These are phyloP conservation scores for Alternaria gansuensis DNA, from an alignment of 2,329 filamentous ascomycete genomes.

Conservation along the genomic window DNA sequence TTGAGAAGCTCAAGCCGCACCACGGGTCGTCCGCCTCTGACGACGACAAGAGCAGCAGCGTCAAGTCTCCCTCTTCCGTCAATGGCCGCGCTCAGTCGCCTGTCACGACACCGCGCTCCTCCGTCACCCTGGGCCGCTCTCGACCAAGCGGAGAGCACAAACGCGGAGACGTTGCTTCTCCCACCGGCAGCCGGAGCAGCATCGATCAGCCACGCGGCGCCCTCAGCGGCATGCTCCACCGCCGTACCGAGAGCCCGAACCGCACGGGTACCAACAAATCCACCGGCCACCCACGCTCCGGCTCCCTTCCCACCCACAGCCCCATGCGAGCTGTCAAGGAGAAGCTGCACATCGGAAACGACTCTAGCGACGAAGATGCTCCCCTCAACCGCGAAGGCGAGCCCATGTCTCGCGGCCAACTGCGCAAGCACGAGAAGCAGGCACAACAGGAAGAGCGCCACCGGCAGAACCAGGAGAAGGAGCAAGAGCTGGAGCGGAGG, in stretches of 20 bases:
- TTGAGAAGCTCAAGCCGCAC: constrained; percentile 55
- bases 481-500: constrained; percentile 57
- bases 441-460: constrained; percentile 57
- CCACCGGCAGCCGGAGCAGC: constrained; percentile 45
- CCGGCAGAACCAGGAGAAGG: constrained; percentile 56
- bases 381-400: constrained; percentile 62
- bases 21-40: constrained; percentile 46
- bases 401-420: constrained; percentile 60
- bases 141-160: constrained; percentile 48
- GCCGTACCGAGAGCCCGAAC: constrained; percentile 49
- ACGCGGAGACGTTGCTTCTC: constrained; percentile 41
- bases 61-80: constrained; percentile 40
- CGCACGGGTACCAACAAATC: constrained; percentile 35
- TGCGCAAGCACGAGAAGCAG: constrained; percentile 59
- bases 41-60: constrained; percentile 45
- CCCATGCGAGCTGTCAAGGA: constrained; percentile 54
- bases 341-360: constrained; percentile 52
- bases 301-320: constrained; percentile 45
- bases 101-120: constrained; percentile 40
- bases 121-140: constrained; percentile 37
- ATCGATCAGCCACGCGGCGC: constrained; percentile 41
- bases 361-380: constrained; percentile 45
- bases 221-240: constrained; percentile 49
- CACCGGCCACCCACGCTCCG: constrained; percentile 31
- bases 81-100: constrained; percentile 41